phyloP scores from a whole-genome alignment of 257 asterid species.

The Solanum infundibuliforme region DNA sequence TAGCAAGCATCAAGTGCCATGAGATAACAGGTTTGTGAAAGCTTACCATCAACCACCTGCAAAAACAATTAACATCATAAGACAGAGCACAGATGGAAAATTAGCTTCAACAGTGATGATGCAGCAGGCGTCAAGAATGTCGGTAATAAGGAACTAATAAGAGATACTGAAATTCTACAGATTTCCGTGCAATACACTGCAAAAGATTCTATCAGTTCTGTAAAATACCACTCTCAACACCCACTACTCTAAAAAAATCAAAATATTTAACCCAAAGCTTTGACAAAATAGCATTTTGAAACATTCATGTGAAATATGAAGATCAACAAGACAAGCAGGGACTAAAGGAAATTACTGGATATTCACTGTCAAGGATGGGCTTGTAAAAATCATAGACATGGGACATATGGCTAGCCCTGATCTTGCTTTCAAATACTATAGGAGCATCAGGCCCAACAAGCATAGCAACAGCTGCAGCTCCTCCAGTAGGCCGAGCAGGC shows the following conservation, averaged over 20 bases:
- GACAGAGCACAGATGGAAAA: not conserved
- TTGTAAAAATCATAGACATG: slow-evolving; percentile 96
- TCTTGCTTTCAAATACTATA: slow-evolving; percentile 85
- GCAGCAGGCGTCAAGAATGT: not conserved
- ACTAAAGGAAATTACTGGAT: slow-evolving; percentile 54
- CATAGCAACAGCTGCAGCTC: slow-evolving; percentile 98
- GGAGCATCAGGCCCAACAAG: slow-evolving; percentile 99
- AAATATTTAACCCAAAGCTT: not conserved
- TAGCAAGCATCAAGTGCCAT: slow-evolving; percentile 98
- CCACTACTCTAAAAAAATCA: not conserved
- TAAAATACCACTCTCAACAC: not conserved
- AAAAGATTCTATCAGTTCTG: not conserved
- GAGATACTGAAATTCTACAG: not conserved
- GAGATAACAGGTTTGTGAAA: slow-evolving; percentile 96
- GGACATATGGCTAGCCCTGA: slow-evolving; percentile 93
- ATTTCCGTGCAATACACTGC: not conserved
- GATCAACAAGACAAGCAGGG: not conserved
- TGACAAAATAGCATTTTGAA: not conserved
- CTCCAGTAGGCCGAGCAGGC: slow-evolving; percentile 99
- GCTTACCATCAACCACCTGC: slow-evolving; percentile 98
- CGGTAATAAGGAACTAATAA: not conserved
- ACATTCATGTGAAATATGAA: slow-evolving; percentile 3
- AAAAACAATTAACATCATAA: not conserved
- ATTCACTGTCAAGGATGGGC: slow-evolving; percentile 98
- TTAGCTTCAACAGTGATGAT: not conserved